A percentile compares a stretch with the other conserved stretches of the same genome.
Conservation (phyloP, 2,329 filamentous ascomycete species). For the Trichoderma afroharzianum region DNA sequence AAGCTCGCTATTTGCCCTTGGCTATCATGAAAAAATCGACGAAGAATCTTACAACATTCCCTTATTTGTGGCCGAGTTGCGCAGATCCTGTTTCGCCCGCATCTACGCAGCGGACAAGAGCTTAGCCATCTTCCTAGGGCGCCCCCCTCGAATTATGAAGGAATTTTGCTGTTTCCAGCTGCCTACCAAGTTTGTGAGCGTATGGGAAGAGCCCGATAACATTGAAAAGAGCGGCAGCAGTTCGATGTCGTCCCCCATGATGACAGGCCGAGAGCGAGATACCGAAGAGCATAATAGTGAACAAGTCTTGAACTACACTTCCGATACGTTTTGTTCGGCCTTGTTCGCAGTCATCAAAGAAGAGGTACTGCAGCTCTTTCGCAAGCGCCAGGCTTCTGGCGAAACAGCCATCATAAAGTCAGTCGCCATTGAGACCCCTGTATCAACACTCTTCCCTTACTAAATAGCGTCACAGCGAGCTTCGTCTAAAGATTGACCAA, state of each 20-base stretch:
- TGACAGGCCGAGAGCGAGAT: not conserved
- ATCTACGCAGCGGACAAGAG: slow-evolving; percentile 13
- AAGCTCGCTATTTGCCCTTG: slow-evolving; percentile 7
- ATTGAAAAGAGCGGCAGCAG: not conserved
- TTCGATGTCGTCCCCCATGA: not conserved
- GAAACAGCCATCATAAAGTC: not conserved
- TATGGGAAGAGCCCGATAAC: not conserved
- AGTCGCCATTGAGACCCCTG: not conserved
- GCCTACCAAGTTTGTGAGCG: not conserved
- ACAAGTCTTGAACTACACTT: slow-evolving; percentile 2
- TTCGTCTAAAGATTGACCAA: not conserved
- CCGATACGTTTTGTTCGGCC: not conserved
- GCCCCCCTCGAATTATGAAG: slow-evolving; percentile 3
- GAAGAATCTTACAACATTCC: not conserved
- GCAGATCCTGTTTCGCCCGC: slow-evolving; percentile 13
- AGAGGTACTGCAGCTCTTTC: slow-evolving; percentile 5
- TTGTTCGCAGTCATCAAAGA: slow-evolving; percentile 4
- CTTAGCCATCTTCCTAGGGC: slow-evolving; percentile 1
- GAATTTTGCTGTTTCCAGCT: slow-evolving; percentile 14
- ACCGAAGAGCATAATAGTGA: not conserved
- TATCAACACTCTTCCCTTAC: not conserved
- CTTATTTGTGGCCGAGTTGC: not conserved
- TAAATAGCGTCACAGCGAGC: not conserved
- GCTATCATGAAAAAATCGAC: slow-evolving; percentile 11
- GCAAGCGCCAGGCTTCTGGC: slow-evolving; percentile 2